These are phyloP conservation scores for Ophiostoma sp. DNA, from an alignment of 2,329 filamentous ascomycete genomes.

Conservation along the genomic window DNA sequence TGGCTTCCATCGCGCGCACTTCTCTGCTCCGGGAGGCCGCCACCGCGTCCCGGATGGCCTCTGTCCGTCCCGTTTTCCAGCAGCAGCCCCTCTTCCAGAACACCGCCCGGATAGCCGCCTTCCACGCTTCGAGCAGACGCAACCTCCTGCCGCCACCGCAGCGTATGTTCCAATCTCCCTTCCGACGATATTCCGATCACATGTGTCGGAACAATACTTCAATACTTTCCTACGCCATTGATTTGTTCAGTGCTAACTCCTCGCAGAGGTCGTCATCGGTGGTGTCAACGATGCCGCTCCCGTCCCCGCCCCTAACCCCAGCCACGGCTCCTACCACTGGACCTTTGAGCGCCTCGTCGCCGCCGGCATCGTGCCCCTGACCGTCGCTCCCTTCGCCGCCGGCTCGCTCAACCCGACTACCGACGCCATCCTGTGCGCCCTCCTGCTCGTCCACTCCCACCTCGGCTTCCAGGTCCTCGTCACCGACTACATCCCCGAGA, in stretches of 20 bases:
- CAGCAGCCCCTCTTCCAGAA: conserved; percentile 38
- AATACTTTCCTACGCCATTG: neutral
- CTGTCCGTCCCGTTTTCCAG: conserved; percentile 34
- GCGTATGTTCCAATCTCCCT: conserved; percentile 58
- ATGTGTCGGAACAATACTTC: neutral
- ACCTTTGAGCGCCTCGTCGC: conserved; percentile 87
- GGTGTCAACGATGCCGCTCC: conserved; percentile 83
- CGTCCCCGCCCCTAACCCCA: conserved; percentile 68
- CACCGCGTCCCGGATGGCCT: conserved; percentile 36
- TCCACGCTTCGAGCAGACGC: conserved; percentile 79
- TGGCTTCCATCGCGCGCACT: conserved; percentile 60
- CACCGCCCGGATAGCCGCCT: conserved; percentile 66
- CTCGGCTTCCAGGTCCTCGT: conserved; percentile 90
- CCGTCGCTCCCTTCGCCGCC: conserved; percentile 86
- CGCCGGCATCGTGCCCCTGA: conserved; percentile 79
- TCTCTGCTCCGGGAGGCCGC: conserved; percentile 56
- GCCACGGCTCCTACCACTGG: conserved; percentile 98
- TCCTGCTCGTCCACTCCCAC: conserved; percentile 89
- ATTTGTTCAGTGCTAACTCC: conserved; percentile 13
- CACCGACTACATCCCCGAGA: conserved; percentile 84
- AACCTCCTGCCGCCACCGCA: conserved; percentile 80
- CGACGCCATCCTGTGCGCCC: conserved; percentile 81
- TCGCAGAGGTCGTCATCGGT: conserved; percentile 3
- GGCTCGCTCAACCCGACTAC: conserved; percentile 86
- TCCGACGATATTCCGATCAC: neutral